These are phyloP conservation scores for Pouteria glomerata DNA, from an alignment of 148 eudicot species.

Conservation along the genomic window DNA sequence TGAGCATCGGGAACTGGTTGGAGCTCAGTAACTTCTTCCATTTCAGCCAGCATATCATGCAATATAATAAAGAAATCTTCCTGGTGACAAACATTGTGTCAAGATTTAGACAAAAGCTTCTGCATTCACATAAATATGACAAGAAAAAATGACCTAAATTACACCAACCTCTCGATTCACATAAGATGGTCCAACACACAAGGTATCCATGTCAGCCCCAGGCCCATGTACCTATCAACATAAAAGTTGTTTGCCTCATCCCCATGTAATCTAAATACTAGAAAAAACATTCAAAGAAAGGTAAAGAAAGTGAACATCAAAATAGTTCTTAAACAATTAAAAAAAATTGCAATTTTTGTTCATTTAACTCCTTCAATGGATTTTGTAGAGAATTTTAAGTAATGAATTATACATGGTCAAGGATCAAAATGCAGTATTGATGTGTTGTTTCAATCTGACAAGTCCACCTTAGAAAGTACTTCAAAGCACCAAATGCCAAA, in stretches of 20 bases:
- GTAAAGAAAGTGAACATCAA: background rate
- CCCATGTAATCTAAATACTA: background rate
- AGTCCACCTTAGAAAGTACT: no score
- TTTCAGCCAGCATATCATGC: slow-evolving; percentile 40
- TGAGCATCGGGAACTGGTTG: slow-evolving; percentile 55
- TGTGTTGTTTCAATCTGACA: no score
- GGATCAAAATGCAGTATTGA: no score
- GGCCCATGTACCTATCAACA: slow-evolving; percentile 29
- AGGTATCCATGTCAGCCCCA: slow-evolving; percentile 25
- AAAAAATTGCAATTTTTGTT: background rate
- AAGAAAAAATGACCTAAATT: background rate
- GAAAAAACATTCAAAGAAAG: background rate
- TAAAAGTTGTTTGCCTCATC: background rate
- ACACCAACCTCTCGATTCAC: slow-evolving; percentile 25
- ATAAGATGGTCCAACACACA: slow-evolving; percentile 29
- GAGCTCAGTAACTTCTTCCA: slow-evolving; percentile 48
- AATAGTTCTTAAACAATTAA: background rate
- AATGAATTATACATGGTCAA: background rate
- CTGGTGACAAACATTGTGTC: slow-evolving; percentile 16
- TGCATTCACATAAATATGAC: background rate
- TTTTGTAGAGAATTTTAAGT: background rate
- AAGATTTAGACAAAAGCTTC: background rate
- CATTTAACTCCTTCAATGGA: background rate
- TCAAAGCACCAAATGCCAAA: no score
- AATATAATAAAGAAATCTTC: slow-evolving; percentile 43